Base-by-base conservation (phyloP, 1,284 basidiomycete genomes). In the Ganoderma leucocontextum region DNA sequence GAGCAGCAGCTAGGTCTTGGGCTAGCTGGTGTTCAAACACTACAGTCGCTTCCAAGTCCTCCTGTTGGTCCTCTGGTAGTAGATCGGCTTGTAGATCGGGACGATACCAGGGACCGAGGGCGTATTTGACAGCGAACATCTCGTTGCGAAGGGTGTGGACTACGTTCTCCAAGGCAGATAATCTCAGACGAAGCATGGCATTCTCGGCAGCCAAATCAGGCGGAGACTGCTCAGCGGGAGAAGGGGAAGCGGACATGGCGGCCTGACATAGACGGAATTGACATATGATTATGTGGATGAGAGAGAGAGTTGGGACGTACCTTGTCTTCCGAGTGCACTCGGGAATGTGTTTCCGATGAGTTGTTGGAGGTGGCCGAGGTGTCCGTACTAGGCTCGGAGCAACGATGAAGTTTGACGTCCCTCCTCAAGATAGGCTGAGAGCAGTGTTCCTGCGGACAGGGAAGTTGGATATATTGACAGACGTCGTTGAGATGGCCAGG, bases 381-480 rank as follows among this genome's bases (percentile, higher is more conserved):
- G 38, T 22, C n/a, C 22, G 57, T 13, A 41, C 0, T 19, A 25
- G 35, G n/a, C 15, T 53, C 36, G 9, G 60, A 25, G 29, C 70
- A 71, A 4, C 42, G 39, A 78, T 63, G 80, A 1, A 35, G 22
- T 2, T 64, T 64, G 63, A 65, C 73, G 71, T 88, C 85, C 73
- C 84, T 86, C 70, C 83, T 81, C 68, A 82, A 72, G 17, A 88
- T 74, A 17, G 73, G 78, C 75, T 83, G 76, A 65, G 80, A 75
- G 76, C 91, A 87, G 47, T 81, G 80, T 22, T 75, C 78, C 65
- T 85, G 82, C 9, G 83, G 79, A 76, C 92, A 94, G 15, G 81
- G 78, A 2, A 91, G 84, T 64, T 87, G 80, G 57, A 86, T 81
- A 73, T 85, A 92, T 63, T 80, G 79, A 74, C 95, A 96, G 25